Percentiles rank a stretch among this genome's conserved stretches.
Conservation (phyloP, 768 basidiomycete species). For the Suillus subaureus region DNA sequence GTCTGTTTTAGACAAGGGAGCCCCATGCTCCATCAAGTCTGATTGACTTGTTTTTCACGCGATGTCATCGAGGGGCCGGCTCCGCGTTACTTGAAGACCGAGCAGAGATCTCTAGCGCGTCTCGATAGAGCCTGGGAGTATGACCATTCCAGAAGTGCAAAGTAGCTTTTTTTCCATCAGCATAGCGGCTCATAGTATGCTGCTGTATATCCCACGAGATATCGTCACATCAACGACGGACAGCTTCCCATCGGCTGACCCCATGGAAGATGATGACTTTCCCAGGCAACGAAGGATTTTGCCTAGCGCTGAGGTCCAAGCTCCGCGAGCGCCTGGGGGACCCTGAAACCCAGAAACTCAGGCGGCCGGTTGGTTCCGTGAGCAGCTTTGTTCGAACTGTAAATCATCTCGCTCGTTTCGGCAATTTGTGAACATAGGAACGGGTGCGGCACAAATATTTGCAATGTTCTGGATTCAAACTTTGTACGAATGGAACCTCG, state of each 20-base stretch:
- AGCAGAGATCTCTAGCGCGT: background rate
- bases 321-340: conserved; percentile 1
- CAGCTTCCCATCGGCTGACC: background rate
- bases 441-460: background rate
- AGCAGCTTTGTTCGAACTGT: conserved; percentile 5
- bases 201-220: background rate
- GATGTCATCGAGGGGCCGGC: background rate
- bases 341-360: background rate
- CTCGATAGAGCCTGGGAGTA: background rate
- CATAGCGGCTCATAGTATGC: background rate
- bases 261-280: background rate
- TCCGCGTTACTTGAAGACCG: background rate
- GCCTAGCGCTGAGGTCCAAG: background rate
- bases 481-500: conserved; percentile 5
- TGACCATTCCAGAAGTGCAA: background rate
- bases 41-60: conserved; percentile 6
- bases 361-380: background rate
- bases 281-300: conserved; percentile 6
- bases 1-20: background rate
- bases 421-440: conserved; percentile 1
- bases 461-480: background rate
- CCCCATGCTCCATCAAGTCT: background rate
- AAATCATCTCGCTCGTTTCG: conserved; percentile 10
- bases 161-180: too few relatives aligned
- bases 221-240: background rate